Base-by-base conservation (phyloP, 2,329 filamentous ascomycete genomes). In the Colletotrichum cereale region DNA sequence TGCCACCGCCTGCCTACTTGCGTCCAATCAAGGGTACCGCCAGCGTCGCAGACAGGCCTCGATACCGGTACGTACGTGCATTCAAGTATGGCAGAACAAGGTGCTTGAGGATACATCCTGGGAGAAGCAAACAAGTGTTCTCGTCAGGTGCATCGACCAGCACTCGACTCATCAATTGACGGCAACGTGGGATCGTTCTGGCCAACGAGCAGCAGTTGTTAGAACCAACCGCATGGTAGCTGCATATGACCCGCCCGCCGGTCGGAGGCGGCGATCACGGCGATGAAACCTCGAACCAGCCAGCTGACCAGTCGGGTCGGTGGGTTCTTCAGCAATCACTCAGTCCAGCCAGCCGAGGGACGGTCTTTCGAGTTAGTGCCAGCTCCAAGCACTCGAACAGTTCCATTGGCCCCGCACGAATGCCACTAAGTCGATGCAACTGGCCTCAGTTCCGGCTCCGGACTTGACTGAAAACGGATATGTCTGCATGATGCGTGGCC, bases 151-250 rank as follows among this genome's bases (percentile, higher is more conserved):
- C 64, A 36, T 47, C 63, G 5, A 52, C 56, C 64, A 71, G 56
- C 48, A 50, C 21, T 36, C 64, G 63, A 70, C 58, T 38, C 62
- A 70, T 57, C 57, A 26, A 36, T 24, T 47, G 31, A 40, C n/a
- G 47, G 67, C 68, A 71, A 60, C 58, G 68, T 60, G 52, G 64
- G 60, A 47, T 58, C 36, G 34, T 34, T 68, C 42, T 58, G 52
- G 44, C 64, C 44, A 58, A 67, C 58, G 53, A 71, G 65, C 68
- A 63, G 31, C 47, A 38, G 31, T 18, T 38, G 52, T 68, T 47
- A 40, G 48, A 56, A 71, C 64, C 65, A 71, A 71, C 65, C 52
- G 68, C 65, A 68, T 71, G 58, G 58, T 52, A 71, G 68, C 65
- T 47, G 68, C 68, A 71, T 55, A 48, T 63, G 65, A 68, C 68